These are phyloP conservation scores for Didymella lethalis DNA, from an alignment of 2,329 filamentous ascomycete genomes.

Conservation along the genomic window DNA sequence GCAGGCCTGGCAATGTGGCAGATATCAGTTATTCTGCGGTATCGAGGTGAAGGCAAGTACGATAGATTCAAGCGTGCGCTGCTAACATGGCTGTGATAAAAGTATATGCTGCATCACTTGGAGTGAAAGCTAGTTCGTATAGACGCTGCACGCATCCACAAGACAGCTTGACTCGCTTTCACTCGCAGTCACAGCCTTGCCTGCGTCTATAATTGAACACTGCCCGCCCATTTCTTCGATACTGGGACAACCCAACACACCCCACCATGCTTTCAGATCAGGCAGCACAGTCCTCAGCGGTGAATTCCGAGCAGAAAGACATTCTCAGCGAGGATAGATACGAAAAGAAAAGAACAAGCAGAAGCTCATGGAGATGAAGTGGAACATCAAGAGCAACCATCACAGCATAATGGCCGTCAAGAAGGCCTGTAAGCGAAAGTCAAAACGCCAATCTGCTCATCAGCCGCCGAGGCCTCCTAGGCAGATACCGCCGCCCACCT, in stretches of 20 bases:
- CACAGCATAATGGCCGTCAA: background rate
- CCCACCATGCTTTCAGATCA: background rate
- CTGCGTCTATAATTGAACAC: background rate
- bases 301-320: background rate
- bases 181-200: background rate
- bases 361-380: background rate
- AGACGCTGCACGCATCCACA: too few relatives aligned
- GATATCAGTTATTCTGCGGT: background rate
- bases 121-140: background rate
- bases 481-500: background rate
- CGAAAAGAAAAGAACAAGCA: background rate
- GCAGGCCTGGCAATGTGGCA: background rate
- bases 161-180: background rate
- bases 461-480: background rate
- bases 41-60: background rate
- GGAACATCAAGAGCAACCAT: too few relatives aligned
- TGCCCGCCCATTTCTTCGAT: background rate
- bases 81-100: background rate
- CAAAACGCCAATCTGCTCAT: background rate
- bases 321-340: background rate
- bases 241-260: background rate
- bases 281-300: background rate
- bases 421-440: background rate
- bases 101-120: background rate
- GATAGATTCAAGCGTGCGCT: background rate